A percentile compares a stretch with the other conserved stretches of the same genome.
These are phyloP conservation scores for Celoporthe dispersa DNA, from an alignment of 2,329 filamentous ascomycete species.

Conservation along the genomic window DNA sequence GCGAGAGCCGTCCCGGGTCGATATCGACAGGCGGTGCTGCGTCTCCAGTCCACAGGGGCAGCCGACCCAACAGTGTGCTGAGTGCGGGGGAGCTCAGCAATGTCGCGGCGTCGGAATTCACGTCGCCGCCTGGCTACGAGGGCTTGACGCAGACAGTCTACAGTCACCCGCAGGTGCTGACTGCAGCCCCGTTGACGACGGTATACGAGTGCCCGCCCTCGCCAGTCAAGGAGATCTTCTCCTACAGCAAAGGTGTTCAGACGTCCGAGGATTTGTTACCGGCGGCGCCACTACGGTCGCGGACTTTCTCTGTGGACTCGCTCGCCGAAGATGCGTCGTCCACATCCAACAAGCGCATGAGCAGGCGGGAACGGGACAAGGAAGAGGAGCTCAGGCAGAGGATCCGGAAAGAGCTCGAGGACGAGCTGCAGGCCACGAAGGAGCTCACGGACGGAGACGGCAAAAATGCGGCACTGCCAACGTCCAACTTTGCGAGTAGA, in stretches of 20 bases:
- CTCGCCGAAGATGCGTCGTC: constrained; percentile 66
- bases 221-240: constrained; percentile 81
- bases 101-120: constrained; percentile 65
- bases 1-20: constrained; percentile 74
- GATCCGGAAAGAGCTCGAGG: constrained; percentile 86
- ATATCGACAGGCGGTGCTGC: constrained; percentile 65
- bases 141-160: constrained; percentile 36
- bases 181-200: constrained; percentile 73
- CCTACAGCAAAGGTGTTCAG: constrained; percentile 96
- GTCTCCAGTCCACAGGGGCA: constrained; percentile 71
- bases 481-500: constrained; percentile 74
- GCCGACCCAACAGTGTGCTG: constrained; percentile 83
- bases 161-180: constrained; percentile 68
- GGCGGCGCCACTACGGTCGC: constrained; percentile 52
- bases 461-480: constrained; percentile 46
- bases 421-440: constrained; percentile 79
- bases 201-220: constrained; percentile 81
- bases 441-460: constrained; percentile 60
- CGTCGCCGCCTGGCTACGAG: constrained; percentile 51
- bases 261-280: constrained; percentile 77
- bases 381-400: constrained; percentile 89
- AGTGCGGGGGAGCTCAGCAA: constrained; percentile 82
- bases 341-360: constrained; percentile 73
- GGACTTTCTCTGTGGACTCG: constrained; percentile 59
- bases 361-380: constrained; percentile 76